Evolutionary conservation across 2,329 filamentous ascomycete genomes (phyloP).

Genomic region (Cladosporium sp.): DNA sequence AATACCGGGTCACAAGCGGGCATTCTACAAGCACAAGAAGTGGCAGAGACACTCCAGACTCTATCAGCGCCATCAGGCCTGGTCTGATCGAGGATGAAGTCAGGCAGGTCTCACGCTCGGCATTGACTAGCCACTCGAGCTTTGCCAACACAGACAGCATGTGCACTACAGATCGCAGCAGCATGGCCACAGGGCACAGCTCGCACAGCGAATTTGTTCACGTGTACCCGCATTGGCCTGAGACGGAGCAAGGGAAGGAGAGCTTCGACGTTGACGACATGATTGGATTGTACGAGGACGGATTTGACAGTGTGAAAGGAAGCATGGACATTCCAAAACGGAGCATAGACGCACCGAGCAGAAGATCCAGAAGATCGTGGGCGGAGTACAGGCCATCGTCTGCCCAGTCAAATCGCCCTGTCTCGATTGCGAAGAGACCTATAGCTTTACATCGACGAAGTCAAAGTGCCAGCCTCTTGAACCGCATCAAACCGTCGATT

Average conservation of each 20-base stretch:
- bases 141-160: slow-evolving; percentile 48
- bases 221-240: slow-evolving; percentile 33
- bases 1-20: slow-evolving; percentile 19
- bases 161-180: slow-evolving; percentile 75
- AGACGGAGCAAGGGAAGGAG: slow-evolving; percentile 21
- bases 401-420: slow-evolving; percentile 3
- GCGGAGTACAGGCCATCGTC: slow-evolving; percentile 6
- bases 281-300: slow-evolving; percentile 58
- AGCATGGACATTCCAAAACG: slow-evolving; percentile 26
- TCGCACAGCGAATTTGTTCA: slow-evolving; percentile 68
- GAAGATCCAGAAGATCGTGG: slow-evolving; percentile 1
- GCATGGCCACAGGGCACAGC: slow-evolving; percentile 73
- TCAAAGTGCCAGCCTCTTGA: slow-evolving; percentile 31
- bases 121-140: slow-evolving; percentile 57
- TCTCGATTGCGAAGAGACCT: neutral
- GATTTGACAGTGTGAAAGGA: slow-evolving; percentile 41
- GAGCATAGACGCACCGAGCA: slow-evolving; percentile 19
- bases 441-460: slow-evolving; percentile 25
- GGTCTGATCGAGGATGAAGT: slow-evolving; percentile 18
- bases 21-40: slow-evolving; percentile 10
- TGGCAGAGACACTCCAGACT: slow-evolving; percentile 14
- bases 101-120: slow-evolving; percentile 58
- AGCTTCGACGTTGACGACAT: slow-evolving; percentile 51
- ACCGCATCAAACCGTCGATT: slow-evolving; percentile 16
- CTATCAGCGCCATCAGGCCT: slow-evolving; percentile 15